Evolutionary conservation across 106 monocot species (phyloP).

Genomic region (Dendrobium huoshanense): DNA sequence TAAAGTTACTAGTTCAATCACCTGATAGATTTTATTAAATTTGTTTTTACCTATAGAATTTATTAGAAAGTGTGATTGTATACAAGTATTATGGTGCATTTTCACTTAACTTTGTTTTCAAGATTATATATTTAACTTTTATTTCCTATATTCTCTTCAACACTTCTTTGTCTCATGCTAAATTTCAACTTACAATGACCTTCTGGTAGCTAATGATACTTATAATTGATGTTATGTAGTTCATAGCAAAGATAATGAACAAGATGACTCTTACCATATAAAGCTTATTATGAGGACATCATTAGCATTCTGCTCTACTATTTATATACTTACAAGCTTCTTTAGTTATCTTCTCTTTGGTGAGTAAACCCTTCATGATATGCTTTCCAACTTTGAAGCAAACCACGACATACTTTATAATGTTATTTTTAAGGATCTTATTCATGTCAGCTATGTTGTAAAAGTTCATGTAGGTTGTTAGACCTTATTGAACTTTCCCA

Average conservation of each 20-base stretch:
- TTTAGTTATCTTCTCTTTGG: slow-evolving; percentile 90
- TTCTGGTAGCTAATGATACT: background rate
- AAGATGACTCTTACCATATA: slow-evolving; percentile 64
- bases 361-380: slow-evolving; percentile 80
- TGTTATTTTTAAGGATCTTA: slow-evolving; percentile 54
- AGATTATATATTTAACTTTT: too few species aligned
- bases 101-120: too few species aligned
- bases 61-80: background rate
- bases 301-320: slow-evolving; percentile 59
- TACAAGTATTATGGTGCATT: background rate
- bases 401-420: slow-evolving; percentile 78
- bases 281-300: slow-evolving; percentile 68
- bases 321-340: slow-evolving; percentile 83
- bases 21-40: background rate
- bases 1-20: background rate
- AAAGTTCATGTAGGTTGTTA: slow-evolving; percentile 14
- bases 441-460: slow-evolving; percentile 74
- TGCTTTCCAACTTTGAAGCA: slow-evolving; percentile 82
- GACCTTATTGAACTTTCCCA: slow-evolving; percentile 56
- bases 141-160: too few species aligned
- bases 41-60: background rate
- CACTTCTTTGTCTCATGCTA: background rate
- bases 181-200: background rate
- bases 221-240: slow-evolving; percentile 36
- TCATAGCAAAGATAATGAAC: slow-evolving; percentile 81